Evolutionary conservation across 2,329 filamentous ascomycete species (phyloP), one percentile per base, ranked within the genome.

Genomic region (Cladobotryum protrusum): DNA sequence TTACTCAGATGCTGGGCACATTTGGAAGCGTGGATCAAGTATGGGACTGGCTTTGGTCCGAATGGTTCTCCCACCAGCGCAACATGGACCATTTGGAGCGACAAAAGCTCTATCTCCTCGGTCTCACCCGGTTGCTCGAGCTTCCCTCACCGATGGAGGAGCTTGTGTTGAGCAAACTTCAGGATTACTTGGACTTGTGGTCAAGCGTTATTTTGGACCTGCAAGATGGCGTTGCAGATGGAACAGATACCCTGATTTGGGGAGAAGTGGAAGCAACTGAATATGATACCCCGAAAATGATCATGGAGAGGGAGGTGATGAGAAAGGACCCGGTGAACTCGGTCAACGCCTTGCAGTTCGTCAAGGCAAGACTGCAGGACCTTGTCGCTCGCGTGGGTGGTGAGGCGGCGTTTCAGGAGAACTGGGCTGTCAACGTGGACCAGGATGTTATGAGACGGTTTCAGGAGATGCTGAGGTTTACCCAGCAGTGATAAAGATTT

Each of bases 131-230:
- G 3, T 70, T 93, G 1, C 69, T 89, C 12, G 85, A 89, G 62
- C 74, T 85, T 1, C 74, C 76, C 0, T 75, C 78, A 20, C 75
- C 76, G 1, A 68, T 79, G 61, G 77, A 78, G 53, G 73, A 78
- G 0, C 76, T 86, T 48, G 74, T 81, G 2, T 67, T 89, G 4
- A 61, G 66, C 2, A 77, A 75, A 35, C 71, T 93, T 49, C 88
- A 93, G 64, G 85, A 85, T 59, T 82, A 87, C 59, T 82, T 93
- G 59, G 75, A 76, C 1, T 77, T 90, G 69, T 93, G 88, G 88
- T 87, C 84, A 2, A 80, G 78, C 55, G 77, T 88, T 1, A 71
- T 91, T 29, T 69, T 70, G 1, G 84, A 89, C 59, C 68, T 91
- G 45, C 73, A 83, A 47, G 82, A 85, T 42, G 80, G 80, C 19